phyloP scores from a whole-genome alignment of 2,329 filamentous ascomycete genomes.

The Trematosphaeria pertusa region DNA sequence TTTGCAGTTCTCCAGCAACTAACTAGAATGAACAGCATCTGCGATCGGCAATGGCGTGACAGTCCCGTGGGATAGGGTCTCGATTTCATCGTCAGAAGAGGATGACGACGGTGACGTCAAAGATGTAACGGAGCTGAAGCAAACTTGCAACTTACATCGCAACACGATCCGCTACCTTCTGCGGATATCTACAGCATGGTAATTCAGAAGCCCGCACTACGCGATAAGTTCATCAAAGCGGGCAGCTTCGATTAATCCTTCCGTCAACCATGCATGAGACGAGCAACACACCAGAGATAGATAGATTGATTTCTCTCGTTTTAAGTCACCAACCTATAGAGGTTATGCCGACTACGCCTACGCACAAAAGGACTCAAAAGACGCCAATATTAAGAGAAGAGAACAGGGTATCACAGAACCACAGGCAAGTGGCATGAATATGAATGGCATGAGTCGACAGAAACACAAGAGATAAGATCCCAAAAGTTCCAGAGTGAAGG shows the following conservation, averaged over 20 bases:
- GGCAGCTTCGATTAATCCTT: constrained; percentile 6
- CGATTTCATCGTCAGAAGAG: too few species aligned
- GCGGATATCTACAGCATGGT: constrained; percentile 7
- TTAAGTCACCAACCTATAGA: too few species aligned
- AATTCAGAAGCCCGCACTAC: constrained; percentile 7
- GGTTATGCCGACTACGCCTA: too few species aligned
- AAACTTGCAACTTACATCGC: constrained; percentile 1
- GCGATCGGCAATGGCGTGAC: constrained; percentile 1
- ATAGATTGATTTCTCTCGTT: too few species aligned
- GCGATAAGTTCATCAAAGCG: constrained; percentile 8
- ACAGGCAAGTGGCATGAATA: too few species aligned
- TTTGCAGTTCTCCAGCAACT: too few species aligned
- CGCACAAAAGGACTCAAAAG: too few species aligned
- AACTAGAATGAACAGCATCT: too few species aligned
- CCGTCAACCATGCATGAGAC: constrained; percentile 3
- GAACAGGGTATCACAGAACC: too few species aligned
- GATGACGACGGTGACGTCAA: not conserved
- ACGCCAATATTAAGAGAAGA: too few species aligned
- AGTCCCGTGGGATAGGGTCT: constrained; percentile 1
- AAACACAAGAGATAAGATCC: too few species aligned
- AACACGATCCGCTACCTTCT: constrained; percentile 5
- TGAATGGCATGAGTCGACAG: too few species aligned
- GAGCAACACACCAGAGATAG: constrained; percentile 5
- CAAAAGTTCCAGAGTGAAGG: constrained; percentile 4
- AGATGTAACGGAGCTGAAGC: constrained; percentile 4